phyloP scores from a whole-genome alignment of 2,329 filamentous ascomycete species.

The Colletotrichum tofieldiae region DNA sequence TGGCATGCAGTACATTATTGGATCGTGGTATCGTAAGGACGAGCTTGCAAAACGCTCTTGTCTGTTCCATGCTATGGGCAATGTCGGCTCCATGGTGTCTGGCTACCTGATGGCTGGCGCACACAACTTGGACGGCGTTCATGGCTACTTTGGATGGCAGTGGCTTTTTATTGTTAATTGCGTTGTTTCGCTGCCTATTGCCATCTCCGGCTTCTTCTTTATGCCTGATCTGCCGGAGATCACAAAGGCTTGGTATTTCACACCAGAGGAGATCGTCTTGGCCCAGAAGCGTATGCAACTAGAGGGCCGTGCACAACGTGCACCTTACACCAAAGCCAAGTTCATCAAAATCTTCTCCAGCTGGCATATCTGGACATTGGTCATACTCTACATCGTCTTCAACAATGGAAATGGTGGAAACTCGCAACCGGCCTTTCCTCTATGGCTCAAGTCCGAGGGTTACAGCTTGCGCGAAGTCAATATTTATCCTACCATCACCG shows the following conservation, averaged over 20 bases:
- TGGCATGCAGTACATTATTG: constrained; percentile 60
- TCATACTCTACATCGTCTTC: constrained; percentile 56
- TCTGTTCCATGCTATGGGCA: constrained; percentile 65
- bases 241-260: constrained; percentile 53
- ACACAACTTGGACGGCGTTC: constrained; percentile 66
- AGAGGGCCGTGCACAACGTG: constrained; percentile 60
- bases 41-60: constrained; percentile 67
- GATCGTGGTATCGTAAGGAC: constrained; percentile 59
- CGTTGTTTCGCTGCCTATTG: constrained; percentile 68
- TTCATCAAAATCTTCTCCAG: constrained; percentile 73
- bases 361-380: constrained; percentile 57
- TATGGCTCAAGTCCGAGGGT: constrained; percentile 59
- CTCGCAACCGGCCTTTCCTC: constrained; percentile 53
- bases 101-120: constrained; percentile 70
- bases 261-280: constrained; percentile 46
- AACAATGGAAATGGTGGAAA: constrained; percentile 65
- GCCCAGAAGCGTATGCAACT: constrained; percentile 51
- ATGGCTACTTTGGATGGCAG: constrained; percentile 67
- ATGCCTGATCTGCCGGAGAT: constrained; percentile 65
- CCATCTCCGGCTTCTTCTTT: constrained; percentile 64
- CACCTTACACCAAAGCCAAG: constrained; percentile 62
- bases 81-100: constrained; percentile 70
- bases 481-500: constrained; percentile 57
- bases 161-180: constrained; percentile 68
- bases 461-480: constrained; percentile 65